A percentile compares a stretch with the other conserved stretches of the same genome.
Conservation (phyloP, 768 basidiomycete species). For the Holtermanniella nyarrowii region DNA sequence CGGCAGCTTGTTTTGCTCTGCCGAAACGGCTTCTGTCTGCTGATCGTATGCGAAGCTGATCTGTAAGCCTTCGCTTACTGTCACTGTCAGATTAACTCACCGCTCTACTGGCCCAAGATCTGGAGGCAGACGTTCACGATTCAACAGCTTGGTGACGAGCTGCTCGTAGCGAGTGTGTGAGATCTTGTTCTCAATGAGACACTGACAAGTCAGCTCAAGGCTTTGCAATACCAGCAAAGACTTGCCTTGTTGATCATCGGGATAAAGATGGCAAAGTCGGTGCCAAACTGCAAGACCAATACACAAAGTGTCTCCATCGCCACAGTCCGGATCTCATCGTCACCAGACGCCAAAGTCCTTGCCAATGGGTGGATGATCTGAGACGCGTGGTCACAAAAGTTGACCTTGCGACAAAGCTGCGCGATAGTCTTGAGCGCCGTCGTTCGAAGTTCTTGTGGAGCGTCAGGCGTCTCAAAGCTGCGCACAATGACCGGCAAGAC, state of each 20-base stretch:
- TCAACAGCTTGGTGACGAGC: slow-evolving; percentile 76
- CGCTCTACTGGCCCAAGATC: slow-evolving; percentile 63
- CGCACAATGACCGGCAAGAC: slow-evolving; percentile 89
- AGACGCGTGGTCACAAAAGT: slow-evolving; percentile 95
- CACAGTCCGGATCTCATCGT: slow-evolving; percentile 63
- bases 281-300: slow-evolving; percentile 81
- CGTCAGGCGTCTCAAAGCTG: slow-evolving; percentile 74
- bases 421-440: slow-evolving; percentile 85
- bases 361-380: slow-evolving; percentile 92
- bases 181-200: slow-evolving; percentile 64
- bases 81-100: slow-evolving; percentile 41
- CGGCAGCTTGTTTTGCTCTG: slow-evolving; percentile 75
- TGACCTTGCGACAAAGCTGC: slow-evolving; percentile 78
- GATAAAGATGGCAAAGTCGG: slow-evolving; percentile 95
- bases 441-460: slow-evolving; percentile 63
- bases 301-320: slow-evolving; percentile 92
- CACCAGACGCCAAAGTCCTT: slow-evolving; percentile 61
- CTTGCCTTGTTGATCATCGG: slow-evolving; percentile 90
- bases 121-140: slow-evolving; percentile 81
- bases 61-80: neutral
- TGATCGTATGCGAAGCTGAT: slow-evolving; percentile 18
- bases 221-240: neutral
- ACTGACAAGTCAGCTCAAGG: slow-evolving; percentile 45
- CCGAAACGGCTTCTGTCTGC: slow-evolving; percentile 41
- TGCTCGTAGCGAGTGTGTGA: slow-evolving; percentile 75